A percentile compares a stretch with the other conserved stretches of the same genome.
These are phyloP conservation scores for Leccinum variicolor DNA, from an alignment of 768 basidiomycete species.

Conservation along the genomic window DNA sequence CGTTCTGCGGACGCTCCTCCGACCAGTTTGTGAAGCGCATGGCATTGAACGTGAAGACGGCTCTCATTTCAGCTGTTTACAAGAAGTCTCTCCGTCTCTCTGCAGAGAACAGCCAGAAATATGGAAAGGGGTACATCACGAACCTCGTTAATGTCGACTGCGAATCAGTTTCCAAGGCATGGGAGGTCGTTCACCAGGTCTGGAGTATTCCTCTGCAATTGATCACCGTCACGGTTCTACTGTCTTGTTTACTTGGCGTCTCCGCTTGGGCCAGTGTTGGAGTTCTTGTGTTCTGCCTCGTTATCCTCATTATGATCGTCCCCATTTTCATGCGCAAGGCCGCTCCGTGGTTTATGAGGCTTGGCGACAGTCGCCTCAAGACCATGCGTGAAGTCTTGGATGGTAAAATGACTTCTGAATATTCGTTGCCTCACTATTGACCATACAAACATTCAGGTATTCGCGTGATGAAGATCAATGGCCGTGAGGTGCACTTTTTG, in stretches of 20 bases:
- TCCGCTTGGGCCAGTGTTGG: constrained; percentile 30
- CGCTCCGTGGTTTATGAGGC: constrained; percentile 25
- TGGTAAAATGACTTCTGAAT: constrained; percentile 9
- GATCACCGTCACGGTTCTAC: constrained; percentile 17
- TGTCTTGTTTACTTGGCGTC: constrained; percentile 27
- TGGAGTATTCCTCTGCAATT: constrained; percentile 30
- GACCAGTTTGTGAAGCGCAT: constrained; percentile 30
- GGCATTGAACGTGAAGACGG: constrained; percentile 28
- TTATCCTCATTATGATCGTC: constrained; percentile 29
- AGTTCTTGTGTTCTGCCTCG: constrained; percentile 20
- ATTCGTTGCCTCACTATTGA: background rate
- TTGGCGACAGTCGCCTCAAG: constrained; percentile 29
- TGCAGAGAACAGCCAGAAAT: constrained; percentile 24
- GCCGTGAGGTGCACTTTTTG: constrained; percentile 25
- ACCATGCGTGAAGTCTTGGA: constrained; percentile 27
- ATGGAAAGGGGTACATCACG: constrained; percentile 26
- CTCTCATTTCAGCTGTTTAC: constrained; percentile 29
- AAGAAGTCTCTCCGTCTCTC: constrained; percentile 29
- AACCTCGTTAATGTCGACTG: constrained; percentile 31
- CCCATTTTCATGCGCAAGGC: constrained; percentile 32
- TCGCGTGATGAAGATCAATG: constrained; percentile 28
- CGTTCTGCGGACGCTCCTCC: constrained; percentile 27
- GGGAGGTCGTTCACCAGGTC: constrained; percentile 24
- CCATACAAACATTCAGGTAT: constrained; percentile 11
- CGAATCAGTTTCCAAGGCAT: constrained; percentile 29